These are phyloP conservation scores for Pythium guiyangense DNA, from an alignment of 352 stramenopile genomes.

Conservation along the genomic window DNA sequence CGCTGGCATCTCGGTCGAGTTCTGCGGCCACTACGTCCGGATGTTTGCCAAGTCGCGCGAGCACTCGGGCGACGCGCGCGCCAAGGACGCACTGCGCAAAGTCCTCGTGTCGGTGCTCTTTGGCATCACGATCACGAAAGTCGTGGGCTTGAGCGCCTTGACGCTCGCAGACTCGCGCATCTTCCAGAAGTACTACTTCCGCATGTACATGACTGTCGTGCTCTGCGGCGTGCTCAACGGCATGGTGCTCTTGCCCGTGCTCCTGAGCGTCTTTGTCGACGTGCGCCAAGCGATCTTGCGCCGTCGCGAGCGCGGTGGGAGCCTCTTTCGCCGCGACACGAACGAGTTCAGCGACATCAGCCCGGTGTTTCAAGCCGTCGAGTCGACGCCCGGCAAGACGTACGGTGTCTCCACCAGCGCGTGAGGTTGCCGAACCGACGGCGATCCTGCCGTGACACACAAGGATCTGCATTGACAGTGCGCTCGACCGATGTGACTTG, in stretches of 20 bases:
- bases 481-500: too few species aligned
- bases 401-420: too few species aligned
- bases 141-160: slow-evolving; percentile 78
- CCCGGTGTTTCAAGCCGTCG: slow-evolving; percentile 12
- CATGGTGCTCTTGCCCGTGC: slow-evolving; percentile 53
- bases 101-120: slow-evolving; percentile 76
- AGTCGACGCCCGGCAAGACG: background rate
- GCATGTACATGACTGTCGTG: slow-evolving; percentile 86
- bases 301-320: slow-evolving; percentile 11
- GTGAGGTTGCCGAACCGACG: too few species aligned
- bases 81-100: slow-evolving; percentile 38
- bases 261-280: slow-evolving; percentile 51
- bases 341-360: slow-evolving; percentile 16
- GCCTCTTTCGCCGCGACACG: background rate
- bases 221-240: slow-evolving; percentile 78
- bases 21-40: slow-evolving; percentile 66
- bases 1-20: slow-evolving; percentile 71
- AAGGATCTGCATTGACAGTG: too few species aligned
- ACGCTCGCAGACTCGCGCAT: slow-evolving; percentile 76
- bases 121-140: slow-evolving; percentile 86
- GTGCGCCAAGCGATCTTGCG: slow-evolving; percentile 26
- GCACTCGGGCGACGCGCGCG: slow-evolving; percentile 32
- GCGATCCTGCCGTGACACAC: too few species aligned
- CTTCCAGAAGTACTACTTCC: slow-evolving; percentile 90
- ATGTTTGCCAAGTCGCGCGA: slow-evolving; percentile 48